A percentile compares a stretch with the other conserved stretches of the same genome.
Evolutionary conservation across 257 asterid genomes (phyloP).

Genomic region (Solanum chilense): DNA sequence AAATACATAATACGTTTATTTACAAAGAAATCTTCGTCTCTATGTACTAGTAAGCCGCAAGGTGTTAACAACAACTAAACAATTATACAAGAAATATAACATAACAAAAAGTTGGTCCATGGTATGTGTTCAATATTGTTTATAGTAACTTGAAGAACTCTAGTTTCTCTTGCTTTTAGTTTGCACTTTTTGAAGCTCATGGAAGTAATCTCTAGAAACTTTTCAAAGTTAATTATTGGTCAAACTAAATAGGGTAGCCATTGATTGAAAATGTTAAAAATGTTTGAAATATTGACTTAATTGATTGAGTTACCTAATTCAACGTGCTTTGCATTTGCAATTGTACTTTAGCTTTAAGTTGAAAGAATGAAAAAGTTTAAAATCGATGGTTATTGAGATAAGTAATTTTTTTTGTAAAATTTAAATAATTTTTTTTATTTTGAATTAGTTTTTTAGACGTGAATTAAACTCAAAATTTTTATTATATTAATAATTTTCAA

Average conservation of each 20-base stretch:
- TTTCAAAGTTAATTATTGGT: background rate
- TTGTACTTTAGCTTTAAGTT: background rate
- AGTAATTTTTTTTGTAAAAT: too few species aligned
- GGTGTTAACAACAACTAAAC: background rate
- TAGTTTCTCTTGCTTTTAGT: background rate
- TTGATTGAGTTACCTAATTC: background rate
- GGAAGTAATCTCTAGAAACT: background rate
- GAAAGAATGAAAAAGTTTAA: too few species aligned
- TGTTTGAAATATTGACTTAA: background rate
- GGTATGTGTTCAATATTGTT: background rate
- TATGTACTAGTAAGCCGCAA: background rate
- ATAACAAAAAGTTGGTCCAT: background rate
- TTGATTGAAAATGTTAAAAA: background rate
- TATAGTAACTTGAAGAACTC: background rate
- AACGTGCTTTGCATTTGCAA: background rate
- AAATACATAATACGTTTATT: too few species aligned
- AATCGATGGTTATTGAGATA: too few species aligned
- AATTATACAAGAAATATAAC: background rate
- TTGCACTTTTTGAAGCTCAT: background rate
- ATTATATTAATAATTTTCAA: too few species aligned
- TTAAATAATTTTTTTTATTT: too few species aligned
- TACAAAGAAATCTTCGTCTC: background rate
- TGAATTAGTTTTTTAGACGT: accelerated
- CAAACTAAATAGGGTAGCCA: background rate
- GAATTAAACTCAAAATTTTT: too few species aligned